Percentiles rank a stretch among this genome's conserved stretches.
Conservation (phyloP, 1,284 basidiomycete species). For the Pseudozyma sp. region DNA sequence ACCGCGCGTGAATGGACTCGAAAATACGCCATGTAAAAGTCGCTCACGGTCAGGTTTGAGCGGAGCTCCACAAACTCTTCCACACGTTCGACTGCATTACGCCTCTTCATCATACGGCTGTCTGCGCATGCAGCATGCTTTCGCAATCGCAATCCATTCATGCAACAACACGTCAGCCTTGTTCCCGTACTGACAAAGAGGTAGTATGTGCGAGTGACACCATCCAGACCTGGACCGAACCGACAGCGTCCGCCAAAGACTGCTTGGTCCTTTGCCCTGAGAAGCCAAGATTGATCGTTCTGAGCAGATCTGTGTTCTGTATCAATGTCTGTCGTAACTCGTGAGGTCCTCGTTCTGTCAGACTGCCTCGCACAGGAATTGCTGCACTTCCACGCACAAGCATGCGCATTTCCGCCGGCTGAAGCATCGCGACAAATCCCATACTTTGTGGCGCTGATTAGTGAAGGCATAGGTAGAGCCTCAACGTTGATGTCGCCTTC, state of each 20-base stretch:
- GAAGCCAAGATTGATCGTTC: too few relatives aligned
- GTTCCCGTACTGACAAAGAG: too few relatives aligned
- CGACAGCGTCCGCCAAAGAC: too few relatives aligned
- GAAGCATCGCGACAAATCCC: too few relatives aligned
- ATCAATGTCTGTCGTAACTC: background rate
- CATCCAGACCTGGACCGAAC: too few relatives aligned
- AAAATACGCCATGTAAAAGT: constrained; percentile 58
- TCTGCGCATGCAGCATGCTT: constrained; percentile 28
- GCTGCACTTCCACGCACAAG: background rate
- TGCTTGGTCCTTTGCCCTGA: too few relatives aligned
- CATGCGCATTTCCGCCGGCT: background rate
- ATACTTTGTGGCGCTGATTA: too few relatives aligned
- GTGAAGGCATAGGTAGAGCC: too few relatives aligned
- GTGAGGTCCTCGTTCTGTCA: background rate
- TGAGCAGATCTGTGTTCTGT: too few relatives aligned
- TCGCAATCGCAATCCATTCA: constrained; percentile 37
- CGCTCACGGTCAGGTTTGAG: constrained; percentile 16
- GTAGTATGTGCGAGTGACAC: too few relatives aligned
- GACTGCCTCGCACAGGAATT: background rate
- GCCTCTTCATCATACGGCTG: constrained; percentile 24
- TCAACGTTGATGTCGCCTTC: too few relatives aligned
- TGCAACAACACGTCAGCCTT: constrained; percentile 11
- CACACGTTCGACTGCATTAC: constrained; percentile 26
- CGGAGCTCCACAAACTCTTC: constrained; percentile 2
- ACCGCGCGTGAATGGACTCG: constrained; percentile 68